Evolutionary conservation across 2,329 filamentous ascomycete species (phyloP).

Genomic region (Scedosporium boydii): DNA sequence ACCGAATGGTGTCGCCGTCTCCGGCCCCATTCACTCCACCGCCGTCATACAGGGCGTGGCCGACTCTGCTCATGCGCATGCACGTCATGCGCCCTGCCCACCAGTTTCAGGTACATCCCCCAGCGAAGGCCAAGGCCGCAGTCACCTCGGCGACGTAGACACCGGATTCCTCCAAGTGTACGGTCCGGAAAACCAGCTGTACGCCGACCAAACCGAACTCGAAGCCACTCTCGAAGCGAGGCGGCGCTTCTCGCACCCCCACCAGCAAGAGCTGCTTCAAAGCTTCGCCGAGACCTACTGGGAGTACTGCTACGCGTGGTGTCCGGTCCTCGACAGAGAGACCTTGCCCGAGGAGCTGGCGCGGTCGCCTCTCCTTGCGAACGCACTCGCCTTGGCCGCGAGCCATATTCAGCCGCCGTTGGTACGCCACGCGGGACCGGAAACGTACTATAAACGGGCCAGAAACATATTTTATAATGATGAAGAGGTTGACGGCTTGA

Average conservation of each 20-base stretch:
- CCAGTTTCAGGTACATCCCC: constrained; percentile 1
- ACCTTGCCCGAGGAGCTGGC: constrained; percentile 20
- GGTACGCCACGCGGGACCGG: constrained; percentile 26
- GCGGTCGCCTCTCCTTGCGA: constrained; percentile 23
- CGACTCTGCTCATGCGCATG: neutral
- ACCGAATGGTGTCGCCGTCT: neutral
- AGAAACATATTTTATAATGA: constrained; percentile 29
- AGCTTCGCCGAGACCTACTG: constrained; percentile 32
- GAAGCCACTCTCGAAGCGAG: constrained; percentile 17
- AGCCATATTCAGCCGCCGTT: constrained; percentile 32
- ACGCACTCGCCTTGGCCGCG: constrained; percentile 28
- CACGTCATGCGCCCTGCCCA: neutral
- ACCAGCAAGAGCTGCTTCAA: constrained; percentile 22
- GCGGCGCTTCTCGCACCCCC: constrained; percentile 11
- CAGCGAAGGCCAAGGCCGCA: constrained; percentile 10
- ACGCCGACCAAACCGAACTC: constrained; percentile 19
- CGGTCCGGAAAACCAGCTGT: constrained; percentile 21
- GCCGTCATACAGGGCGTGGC: neutral
- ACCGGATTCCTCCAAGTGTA: constrained; percentile 25
- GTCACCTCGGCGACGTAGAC: constrained; percentile 22
- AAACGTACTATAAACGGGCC: constrained; percentile 28
- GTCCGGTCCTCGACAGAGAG: constrained; percentile 26
- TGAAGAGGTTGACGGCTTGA: constrained; percentile 26
- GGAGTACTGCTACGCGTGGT: constrained; percentile 32
- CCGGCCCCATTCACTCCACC: neutral